Conservation (phyloP, 306 rosid species). For the Spatholobus suberectus region DNA sequence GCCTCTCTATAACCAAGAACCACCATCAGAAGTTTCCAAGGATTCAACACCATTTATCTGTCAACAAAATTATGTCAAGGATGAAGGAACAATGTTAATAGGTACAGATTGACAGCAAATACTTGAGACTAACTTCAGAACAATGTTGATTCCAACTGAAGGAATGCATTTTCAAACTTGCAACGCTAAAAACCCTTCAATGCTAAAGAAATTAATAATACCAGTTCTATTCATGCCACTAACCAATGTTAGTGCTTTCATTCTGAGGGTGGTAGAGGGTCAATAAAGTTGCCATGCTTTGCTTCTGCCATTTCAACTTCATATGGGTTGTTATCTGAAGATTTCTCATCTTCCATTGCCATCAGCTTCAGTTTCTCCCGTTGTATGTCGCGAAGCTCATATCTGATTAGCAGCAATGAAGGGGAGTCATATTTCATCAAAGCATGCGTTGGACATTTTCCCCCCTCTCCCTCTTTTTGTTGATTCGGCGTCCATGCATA, state of each 20-base stretch:
- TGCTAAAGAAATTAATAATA: slow-evolving; percentile 13
- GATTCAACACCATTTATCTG: slow-evolving; percentile 13
- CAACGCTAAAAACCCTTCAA: background rate
- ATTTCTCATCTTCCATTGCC: slow-evolving; percentile 62
- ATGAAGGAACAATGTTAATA: slow-evolving; percentile 20
- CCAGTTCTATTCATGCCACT: slow-evolving; percentile 32
- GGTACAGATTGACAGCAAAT: background rate
- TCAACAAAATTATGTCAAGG: slow-evolving; percentile 16
- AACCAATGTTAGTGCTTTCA: slow-evolving; percentile 17
- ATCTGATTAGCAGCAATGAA: slow-evolving; percentile 55
- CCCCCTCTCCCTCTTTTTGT: background rate
- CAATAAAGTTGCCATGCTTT: slow-evolving; percentile 45
- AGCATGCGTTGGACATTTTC: slow-evolving; percentile 5
- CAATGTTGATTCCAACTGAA: too few species aligned
- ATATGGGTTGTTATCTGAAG: slow-evolving; percentile 50
- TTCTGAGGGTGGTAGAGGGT: slow-evolving; percentile 52
- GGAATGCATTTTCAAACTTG: background rate
- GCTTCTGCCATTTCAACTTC: slow-evolving; percentile 93
- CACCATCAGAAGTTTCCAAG: background rate
- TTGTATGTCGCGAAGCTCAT: slow-evolving; percentile 75
- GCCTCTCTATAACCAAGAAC: background rate
- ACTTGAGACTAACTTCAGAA: background rate
- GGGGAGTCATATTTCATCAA: slow-evolving; percentile 22
- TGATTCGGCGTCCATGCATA: background rate
- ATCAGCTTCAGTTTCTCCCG: slow-evolving; percentile 60